These are phyloP conservation scores for Perilla frutescens DNA, from an alignment of 257 asterid species.

Conservation along the genomic window DNA sequence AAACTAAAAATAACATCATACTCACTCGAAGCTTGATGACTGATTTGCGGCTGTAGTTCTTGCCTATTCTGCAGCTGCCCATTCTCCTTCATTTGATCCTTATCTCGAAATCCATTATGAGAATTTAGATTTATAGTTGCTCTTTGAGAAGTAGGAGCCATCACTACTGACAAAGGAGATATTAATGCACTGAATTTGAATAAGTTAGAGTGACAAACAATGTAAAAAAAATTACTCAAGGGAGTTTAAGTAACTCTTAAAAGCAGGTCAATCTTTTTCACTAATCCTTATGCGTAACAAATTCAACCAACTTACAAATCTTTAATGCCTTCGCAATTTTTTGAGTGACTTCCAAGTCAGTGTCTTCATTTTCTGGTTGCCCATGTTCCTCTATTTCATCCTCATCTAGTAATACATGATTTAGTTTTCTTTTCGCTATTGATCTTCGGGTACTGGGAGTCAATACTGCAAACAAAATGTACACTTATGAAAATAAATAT, in stretches of 20 bases:
- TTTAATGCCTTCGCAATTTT: conserved; percentile 11
- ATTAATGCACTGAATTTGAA: background rate
- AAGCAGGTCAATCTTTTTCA: background rate
- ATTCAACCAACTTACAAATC: conserved; percentile 23
- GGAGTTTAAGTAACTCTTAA: background rate
- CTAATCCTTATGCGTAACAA: background rate
- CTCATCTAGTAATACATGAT: background rate
- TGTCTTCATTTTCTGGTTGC: background rate
- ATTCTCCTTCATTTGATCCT: conserved; percentile 5
- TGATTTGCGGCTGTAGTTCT: background rate
- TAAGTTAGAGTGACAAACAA: background rate
- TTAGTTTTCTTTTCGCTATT: background rate
- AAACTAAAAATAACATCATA: background rate
- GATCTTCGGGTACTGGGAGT: conserved; percentile 12
- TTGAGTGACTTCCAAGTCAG: background rate
- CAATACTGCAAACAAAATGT: background rate
- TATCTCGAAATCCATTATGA: background rate
- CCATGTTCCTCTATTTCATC: conserved; percentile 13
- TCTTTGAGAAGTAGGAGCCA: conserved; percentile 14
- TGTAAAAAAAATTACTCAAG: background rate
- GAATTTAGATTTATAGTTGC: background rate
- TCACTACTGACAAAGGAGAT: background rate
- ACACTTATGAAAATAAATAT: background rate
- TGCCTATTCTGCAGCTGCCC: conserved; percentile 15
- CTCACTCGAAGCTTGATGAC: conserved; percentile 20